phyloP scores from a whole-genome alignment of 352 stramenopile genomes.

The Ochromonadaceae sp. region DNA sequence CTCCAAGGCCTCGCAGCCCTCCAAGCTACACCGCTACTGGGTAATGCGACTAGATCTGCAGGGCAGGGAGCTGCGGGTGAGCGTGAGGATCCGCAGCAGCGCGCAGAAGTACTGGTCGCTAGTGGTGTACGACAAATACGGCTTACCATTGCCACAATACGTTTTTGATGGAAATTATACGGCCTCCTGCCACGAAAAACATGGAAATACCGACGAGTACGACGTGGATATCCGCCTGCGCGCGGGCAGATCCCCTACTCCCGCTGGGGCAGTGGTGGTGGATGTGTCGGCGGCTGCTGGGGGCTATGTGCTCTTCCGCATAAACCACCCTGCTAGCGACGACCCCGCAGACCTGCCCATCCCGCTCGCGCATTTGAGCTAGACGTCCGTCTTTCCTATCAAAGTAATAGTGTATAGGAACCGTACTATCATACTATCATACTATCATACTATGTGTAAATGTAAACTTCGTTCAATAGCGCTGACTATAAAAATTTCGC shows the following conservation, averaged over 20 bases:
- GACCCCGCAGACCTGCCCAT: background rate
- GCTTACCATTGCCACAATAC: conserved; percentile 6
- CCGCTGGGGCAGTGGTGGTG: background rate
- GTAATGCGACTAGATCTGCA: background rate
- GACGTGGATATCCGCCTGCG: background rate
- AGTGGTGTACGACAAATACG: conserved; percentile 1
- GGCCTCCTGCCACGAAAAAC: background rate
- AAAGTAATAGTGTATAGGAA: too few species aligned
- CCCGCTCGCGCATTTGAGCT: too few species aligned
- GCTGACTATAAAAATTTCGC: too few species aligned
- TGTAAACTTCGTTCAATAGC: too few species aligned
- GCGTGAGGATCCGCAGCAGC: background rate
- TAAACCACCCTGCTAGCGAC: background rate
- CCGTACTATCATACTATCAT: too few species aligned
- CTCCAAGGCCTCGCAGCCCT: background rate
- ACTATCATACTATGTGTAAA: too few species aligned
- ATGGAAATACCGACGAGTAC: background rate
- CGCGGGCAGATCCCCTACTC: background rate
- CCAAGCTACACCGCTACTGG: conserved; percentile 2
- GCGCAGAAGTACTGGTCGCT: conserved; percentile 10
- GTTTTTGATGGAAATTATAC: background rate
- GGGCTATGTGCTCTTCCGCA: conserved; percentile 5
- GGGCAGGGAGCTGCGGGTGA: background rate
- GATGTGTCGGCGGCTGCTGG: background rate
- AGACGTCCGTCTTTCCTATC: too few species aligned